phyloP scores from a whole-genome alignment of 2,329 filamentous ascomycete genomes.

The Sclerotinia sclerotiorum region DNA sequence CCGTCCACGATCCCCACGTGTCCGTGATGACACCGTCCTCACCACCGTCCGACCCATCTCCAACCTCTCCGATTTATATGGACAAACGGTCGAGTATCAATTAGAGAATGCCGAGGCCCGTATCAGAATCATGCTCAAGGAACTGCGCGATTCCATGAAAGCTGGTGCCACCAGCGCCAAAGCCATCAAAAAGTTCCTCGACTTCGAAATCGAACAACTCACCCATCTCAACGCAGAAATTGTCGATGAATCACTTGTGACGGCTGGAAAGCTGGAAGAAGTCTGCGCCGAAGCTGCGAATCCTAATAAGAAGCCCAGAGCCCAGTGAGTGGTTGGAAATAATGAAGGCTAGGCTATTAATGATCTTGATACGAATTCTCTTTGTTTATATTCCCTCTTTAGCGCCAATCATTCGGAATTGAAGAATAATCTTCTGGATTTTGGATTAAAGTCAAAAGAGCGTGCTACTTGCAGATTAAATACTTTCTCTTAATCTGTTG shows the following conservation, averaged over 20 bases:
- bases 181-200: conserved; percentile 42
- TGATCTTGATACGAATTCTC: conserved; percentile 22
- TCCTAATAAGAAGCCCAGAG: conserved; percentile 30
- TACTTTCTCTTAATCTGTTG: background rate
- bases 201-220: conserved; percentile 41
- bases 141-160: conserved; percentile 41
- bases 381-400: conserved; percentile 20
- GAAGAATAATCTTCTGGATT: background rate
- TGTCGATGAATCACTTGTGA: conserved; percentile 38
- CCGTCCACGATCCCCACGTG: conserved; percentile 43
- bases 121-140: conserved; percentile 41
- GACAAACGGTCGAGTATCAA: conserved; percentile 44
- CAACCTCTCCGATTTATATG: conserved; percentile 43
- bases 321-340: conserved; percentile 18
- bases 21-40: conserved; percentile 45
- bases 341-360: background rate
- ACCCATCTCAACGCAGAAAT: conserved; percentile 40
- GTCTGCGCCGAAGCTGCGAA: conserved; percentile 34
- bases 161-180: conserved; percentile 40
- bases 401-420: background rate
- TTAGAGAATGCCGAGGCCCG: conserved; percentile 43
- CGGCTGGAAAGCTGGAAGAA: conserved; percentile 36
- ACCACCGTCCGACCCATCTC: conserved; percentile 43
- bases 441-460: background rate
- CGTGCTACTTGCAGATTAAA: background rate